Evolutionary conservation across 2,329 filamentous ascomycete species (phyloP).

Genomic region (Proliferodiscus dingleyae): DNA sequence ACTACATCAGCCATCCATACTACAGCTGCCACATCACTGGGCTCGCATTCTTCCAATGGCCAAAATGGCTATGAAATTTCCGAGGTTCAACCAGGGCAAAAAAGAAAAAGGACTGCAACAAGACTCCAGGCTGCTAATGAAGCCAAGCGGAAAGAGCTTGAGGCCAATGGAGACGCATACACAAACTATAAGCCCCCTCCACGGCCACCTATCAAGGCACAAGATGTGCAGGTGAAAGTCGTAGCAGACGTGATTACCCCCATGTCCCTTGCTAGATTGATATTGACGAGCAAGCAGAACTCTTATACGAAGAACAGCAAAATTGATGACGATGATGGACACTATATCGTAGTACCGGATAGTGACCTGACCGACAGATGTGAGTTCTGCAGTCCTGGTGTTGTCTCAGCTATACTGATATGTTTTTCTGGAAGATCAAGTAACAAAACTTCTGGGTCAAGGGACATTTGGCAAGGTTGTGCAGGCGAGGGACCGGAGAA

Average conservation of each 20-base stretch:
- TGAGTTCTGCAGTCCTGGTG: conserved; percentile 44
- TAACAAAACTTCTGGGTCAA: conserved; percentile 85
- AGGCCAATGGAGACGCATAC: conserved; percentile 65
- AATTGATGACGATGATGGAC: conserved; percentile 92
- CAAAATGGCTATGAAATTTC: conserved; percentile 63
- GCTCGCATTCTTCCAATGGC: conserved; percentile 57
- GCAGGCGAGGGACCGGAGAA: conserved; percentile 77
- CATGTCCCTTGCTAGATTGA: not conserved
- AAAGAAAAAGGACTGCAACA: conserved; percentile 75
- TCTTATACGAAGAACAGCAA: conserved; percentile 57
- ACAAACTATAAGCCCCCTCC: conserved; percentile 80
- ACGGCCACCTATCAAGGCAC: conserved; percentile 84
- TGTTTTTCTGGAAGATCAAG: conserved; percentile 62
- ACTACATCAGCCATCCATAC: conserved; percentile 77
- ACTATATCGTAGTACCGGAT: conserved; percentile 90
- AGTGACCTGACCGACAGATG: conserved; percentile 84
- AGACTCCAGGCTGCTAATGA: conserved; percentile 78
- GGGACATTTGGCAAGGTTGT: conserved; percentile 99
- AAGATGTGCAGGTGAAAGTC: conserved; percentile 63
- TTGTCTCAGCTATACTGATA: conserved; percentile 22
- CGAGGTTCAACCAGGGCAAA: conserved; percentile 68
- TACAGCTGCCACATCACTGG: conserved; percentile 83
- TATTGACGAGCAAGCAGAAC: conserved; percentile 27
- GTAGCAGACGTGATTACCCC: conserved; percentile 55
- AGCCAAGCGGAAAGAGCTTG: conserved; percentile 71